These are phyloP conservation scores for Rosa persica DNA, from an alignment of 306 rosid genomes.

Conservation along the genomic window DNA sequence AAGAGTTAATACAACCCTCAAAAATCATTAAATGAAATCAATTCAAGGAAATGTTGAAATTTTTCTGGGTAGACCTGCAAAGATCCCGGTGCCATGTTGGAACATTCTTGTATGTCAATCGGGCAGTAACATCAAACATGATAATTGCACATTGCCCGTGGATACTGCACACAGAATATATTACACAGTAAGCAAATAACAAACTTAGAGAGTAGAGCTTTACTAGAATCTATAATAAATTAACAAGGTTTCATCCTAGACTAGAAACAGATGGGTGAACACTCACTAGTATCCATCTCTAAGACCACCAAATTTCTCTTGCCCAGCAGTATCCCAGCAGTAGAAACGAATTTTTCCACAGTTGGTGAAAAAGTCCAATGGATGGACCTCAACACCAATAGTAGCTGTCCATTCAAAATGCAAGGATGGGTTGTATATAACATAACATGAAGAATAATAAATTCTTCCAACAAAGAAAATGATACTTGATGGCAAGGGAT, in stretches of 20 bases:
- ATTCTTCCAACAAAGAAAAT: neutral
- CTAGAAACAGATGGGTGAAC: neutral
- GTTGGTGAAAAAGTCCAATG: constrained; percentile 73
- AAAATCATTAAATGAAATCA: neutral
- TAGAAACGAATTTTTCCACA: constrained; percentile 74
- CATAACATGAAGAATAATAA: neutral
- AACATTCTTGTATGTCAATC: constrained; percentile 71
- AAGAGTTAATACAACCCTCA: neutral
- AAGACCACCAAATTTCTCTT: constrained; percentile 77
- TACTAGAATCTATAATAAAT: too few relatives aligned
- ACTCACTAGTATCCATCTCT: constrained; percentile 76
- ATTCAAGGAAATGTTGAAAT: neutral
- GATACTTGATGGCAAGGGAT: neutral
- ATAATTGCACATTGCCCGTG: constrained; percentile 83
- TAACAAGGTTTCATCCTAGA: too few relatives aligned
- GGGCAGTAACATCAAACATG: constrained; percentile 80
- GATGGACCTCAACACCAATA: constrained; percentile 82
- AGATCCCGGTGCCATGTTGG: constrained; percentile 88
- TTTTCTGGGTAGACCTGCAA: constrained; percentile 41
- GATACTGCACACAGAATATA: constrained; percentile 40
- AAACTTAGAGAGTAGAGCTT: too few relatives aligned
- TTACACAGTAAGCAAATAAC: too few relatives aligned
- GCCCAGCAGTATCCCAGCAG: constrained; percentile 88
- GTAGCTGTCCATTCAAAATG: constrained; percentile 46
- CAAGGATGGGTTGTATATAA: neutral